Conservation (phyloP, 306 rosid species). For the Glycine tomentella region DNA sequence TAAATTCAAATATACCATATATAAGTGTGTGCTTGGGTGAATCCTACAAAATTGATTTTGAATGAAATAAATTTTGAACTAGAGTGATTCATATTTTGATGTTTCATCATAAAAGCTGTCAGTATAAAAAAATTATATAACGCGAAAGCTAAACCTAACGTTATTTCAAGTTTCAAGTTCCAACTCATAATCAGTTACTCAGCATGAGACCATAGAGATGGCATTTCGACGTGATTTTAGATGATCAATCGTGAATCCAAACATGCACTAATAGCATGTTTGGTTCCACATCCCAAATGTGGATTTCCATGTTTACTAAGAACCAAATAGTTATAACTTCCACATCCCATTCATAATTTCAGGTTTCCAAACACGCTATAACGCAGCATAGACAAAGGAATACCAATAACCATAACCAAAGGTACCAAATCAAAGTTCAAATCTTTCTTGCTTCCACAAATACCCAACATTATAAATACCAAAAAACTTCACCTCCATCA, state of each 20-base stretch:
- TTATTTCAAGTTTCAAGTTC: neutral
- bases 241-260: neutral
- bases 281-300: neutral
- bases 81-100: neutral
- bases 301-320: neutral
- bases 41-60: neutral
- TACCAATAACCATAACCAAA: constrained; percentile 16
- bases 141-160: neutral
- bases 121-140: neutral
- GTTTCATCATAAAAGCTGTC: neutral
- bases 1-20: constrained; percentile 15
- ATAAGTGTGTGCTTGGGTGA: neutral
- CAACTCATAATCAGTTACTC: neutral
- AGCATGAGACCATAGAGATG: neutral
- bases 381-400: constrained; percentile 20
- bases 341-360: neutral
- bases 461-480: neutral
- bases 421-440: neutral
- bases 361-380: neutral
- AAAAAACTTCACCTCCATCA: constrained; percentile 64
- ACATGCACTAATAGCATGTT: neutral
- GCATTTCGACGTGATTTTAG: neutral
- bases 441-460: neutral
- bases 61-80: neutral
- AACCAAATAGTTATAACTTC: neutral